These are phyloP conservation scores for Kalanchoe fedtschenkoi DNA, from an alignment of 164 flowering plant genomes.

Conservation along the genomic window DNA sequence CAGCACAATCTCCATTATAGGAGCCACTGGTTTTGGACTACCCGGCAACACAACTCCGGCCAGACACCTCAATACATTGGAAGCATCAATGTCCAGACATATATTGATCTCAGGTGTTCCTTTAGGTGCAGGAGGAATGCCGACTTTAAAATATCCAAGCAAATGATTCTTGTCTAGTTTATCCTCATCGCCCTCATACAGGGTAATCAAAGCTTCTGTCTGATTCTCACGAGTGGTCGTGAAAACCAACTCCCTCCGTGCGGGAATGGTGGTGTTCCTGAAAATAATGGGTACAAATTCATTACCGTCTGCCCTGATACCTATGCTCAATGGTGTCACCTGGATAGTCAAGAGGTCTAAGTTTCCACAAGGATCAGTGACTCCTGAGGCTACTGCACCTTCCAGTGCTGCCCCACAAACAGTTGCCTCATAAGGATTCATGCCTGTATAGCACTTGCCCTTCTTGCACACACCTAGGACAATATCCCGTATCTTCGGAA, in stretches of 20 bases:
- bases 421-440: slow-evolving; percentile 69
- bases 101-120: slow-evolving; percentile 69
- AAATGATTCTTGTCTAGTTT: slow-evolving; percentile 50
- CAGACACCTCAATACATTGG: slow-evolving; percentile 57
- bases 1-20: slow-evolving; percentile 75
- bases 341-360: slow-evolving; percentile 80
- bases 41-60: slow-evolving; percentile 59
- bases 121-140: slow-evolving; percentile 71
- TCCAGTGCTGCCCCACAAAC: slow-evolving; percentile 87
- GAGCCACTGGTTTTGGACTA: slow-evolving; percentile 26
- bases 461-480: slow-evolving; percentile 40
- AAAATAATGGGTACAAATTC: slow-evolving; percentile 51
- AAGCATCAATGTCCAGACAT: slow-evolving; percentile 87
- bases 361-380: slow-evolving; percentile 61
- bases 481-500: slow-evolving; percentile 52
- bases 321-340: slow-evolving; percentile 64
- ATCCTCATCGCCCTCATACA: slow-evolving; percentile 75
- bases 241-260: slow-evolving; percentile 58
- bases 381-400: slow-evolving; percentile 88
- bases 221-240: slow-evolving; percentile 74
- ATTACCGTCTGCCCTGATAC: slow-evolving; percentile 51
- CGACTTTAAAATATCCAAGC: slow-evolving; percentile 71
- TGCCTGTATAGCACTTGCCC: slow-evolving; percentile 35
- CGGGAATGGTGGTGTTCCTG: slow-evolving; percentile 62
- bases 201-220: slow-evolving; percentile 54